Evolutionary conservation across 352 stramenopile genomes (phyloP).

Genomic region (Halophytophthora batemanensis): DNA sequence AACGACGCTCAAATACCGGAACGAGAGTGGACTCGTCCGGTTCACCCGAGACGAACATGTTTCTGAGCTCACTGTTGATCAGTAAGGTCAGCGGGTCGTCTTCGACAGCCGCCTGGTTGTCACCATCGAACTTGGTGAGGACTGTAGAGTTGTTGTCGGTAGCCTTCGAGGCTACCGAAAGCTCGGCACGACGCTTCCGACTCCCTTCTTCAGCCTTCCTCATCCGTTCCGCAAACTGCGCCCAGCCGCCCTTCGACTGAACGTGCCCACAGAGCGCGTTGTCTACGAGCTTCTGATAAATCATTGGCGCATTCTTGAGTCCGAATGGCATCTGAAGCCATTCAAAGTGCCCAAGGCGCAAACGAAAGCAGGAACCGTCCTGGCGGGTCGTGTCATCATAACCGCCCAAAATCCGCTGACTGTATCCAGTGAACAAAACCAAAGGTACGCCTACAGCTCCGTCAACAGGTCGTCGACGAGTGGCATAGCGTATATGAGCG

Average conservation of each 20-base stretch:
- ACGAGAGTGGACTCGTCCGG: neutral
- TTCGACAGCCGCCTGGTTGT: too few relatives aligned
- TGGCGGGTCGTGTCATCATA: slow-evolving; percentile 11
- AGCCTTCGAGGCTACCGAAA: too few relatives aligned
- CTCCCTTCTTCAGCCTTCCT: too few relatives aligned
- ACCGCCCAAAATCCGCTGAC: slow-evolving; percentile 24
- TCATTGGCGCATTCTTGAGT: slow-evolving; percentile 20
- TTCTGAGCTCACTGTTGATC: too few relatives aligned
- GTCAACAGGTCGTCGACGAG: slow-evolving; percentile 16
- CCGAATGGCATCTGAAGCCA: slow-evolving; percentile 24
- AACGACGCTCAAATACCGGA: slow-evolving; percentile 11
- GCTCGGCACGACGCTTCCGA: too few relatives aligned
- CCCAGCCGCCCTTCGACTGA: too few relatives aligned
- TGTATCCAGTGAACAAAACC: slow-evolving; percentile 21
- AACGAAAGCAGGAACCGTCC: slow-evolving; percentile 20
- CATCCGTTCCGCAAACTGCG: too few relatives aligned
- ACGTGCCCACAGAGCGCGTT: slow-evolving; percentile 16
- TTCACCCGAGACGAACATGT: slow-evolving; percentile 5
- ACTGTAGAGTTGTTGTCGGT: too few relatives aligned
- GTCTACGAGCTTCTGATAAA: slow-evolving; percentile 25
- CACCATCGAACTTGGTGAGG: too few relatives aligned
- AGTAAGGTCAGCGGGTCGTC: too few relatives aligned
- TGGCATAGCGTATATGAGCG: slow-evolving; percentile 23
- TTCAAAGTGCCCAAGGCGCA: slow-evolving; percentile 17
- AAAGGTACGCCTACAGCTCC: slow-evolving; percentile 10